Percentiles rank a stretch among this genome's conserved stretches.
Conservation (phyloP, 345 rosid genomes). For the Eucalyptus grandis region DNA sequence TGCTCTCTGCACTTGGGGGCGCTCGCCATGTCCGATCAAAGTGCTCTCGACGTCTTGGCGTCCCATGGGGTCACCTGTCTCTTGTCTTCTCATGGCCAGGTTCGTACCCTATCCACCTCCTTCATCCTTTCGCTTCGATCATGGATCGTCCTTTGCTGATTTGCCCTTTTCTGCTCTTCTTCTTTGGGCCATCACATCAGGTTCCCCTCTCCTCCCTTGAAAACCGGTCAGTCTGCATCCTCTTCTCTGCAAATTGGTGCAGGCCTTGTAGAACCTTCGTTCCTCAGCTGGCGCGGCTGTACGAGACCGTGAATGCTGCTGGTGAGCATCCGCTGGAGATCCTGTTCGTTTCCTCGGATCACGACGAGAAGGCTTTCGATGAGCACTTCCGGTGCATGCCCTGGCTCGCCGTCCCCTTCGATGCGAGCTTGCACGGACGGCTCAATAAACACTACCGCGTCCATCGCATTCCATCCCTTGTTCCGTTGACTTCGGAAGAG, state of each 20-base stretch:
- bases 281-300: constrained; percentile 54
- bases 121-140: neutral
- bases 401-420: constrained; percentile 73
- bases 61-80: neutral
- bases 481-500: constrained; percentile 38
- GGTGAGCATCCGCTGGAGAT: constrained; percentile 41
- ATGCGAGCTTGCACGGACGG: constrained; percentile 15
- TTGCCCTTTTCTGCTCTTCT: neutral
- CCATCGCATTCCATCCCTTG: constrained; percentile 46
- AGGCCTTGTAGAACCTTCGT: constrained; percentile 59
- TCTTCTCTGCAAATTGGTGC: constrained; percentile 89
- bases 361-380: constrained; percentile 39
- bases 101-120: neutral
- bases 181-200: constrained; percentile 3
- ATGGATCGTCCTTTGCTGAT: neutral
- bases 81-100: neutral
- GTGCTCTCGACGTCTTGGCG: neutral
- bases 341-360: constrained; percentile 63
- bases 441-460: constrained; percentile 28
- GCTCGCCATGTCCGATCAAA: neutral
- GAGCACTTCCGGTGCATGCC: constrained; percentile 68
- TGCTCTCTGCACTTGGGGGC: neutral
- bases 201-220: constrained; percentile 43
- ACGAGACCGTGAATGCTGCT: constrained; percentile 17
- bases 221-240: constrained; percentile 44